Base-by-base conservation (phyloP, 768 basidiomycete species). In the Lyophyllum decastes region DNA sequence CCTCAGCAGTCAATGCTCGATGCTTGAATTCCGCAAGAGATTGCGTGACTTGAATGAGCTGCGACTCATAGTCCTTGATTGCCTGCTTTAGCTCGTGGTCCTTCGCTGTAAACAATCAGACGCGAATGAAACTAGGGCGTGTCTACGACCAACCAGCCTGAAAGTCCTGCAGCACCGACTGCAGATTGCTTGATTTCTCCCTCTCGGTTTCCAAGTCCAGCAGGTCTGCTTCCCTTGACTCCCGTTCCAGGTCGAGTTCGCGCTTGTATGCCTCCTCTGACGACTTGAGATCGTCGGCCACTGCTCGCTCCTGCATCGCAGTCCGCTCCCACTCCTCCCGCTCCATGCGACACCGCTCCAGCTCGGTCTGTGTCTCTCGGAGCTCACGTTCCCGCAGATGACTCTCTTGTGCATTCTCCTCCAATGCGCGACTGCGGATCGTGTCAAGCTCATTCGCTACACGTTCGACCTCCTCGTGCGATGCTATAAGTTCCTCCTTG, bases 111-210 rank as follows among this genome's bases (percentile, higher is more conserved):
- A 57, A 52, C 51, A 33, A 55, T 62, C 47, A 64, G 49, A 53
- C 16, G 58, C 44, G 34, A 34, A 7, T 21, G 25, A 43, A 11
- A 34, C 53, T 54, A 19, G 33, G 49, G 14, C 19, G 33, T 33
- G 35, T 22, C 12, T 55, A 34, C 27, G 27, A 38, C 35, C 9
- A 4, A 95, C 96, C 89, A 52, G 87, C 79, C 74, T 98, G 94
- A 74, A 98, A 99, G 73, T 98, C 97, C 67, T 93, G 89, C 65
- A 99, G 74, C 3, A 99, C 97, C 2, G 90, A 89, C 70, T 98
- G 92, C 57, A 99, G 70, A 73, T 98, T 98, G 7, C 73, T 77
- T 4, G 87, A 84, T 65, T 88, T 90, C 74, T 92, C 88, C 60
- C 78, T 78, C 63, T 93, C 92, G 19, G 75, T 70, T 59, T 87